Conservation (phyloP, 345 rosid genomes). For the Theobroma cacao region DNA sequence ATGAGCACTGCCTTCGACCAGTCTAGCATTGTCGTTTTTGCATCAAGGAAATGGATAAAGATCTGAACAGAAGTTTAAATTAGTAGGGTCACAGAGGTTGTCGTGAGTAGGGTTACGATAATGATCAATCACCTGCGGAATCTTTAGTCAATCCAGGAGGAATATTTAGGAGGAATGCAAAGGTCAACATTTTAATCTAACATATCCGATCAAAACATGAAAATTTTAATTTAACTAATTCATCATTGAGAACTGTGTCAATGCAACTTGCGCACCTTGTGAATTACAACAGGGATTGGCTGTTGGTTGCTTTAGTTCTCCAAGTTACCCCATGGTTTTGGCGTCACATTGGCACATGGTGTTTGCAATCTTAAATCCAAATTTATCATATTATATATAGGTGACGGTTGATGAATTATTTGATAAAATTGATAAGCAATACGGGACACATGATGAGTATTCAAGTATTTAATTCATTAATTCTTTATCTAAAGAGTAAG, state of each 20-base stretch:
- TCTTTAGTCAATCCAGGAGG: constrained; percentile 4
- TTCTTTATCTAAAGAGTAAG: no score
- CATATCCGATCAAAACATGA: neutral
- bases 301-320: neutral
- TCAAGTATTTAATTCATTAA: no score
- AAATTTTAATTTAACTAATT: neutral
- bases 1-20: no score
- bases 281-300: neutral
- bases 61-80: neutral
- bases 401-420: neutral
- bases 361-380: neutral
- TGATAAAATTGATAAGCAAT: neutral
- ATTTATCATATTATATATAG: neutral
- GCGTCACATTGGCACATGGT: constrained; percentile 1
- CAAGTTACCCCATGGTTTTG: neutral
- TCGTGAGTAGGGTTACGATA: neutral
- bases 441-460: no score
- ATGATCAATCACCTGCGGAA: neutral
- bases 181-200: neutral
- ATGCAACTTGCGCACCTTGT: neutral
- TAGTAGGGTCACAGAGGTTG: neutral
- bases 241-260: neutral
- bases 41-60: neutral
- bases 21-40: neutral
- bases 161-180: constrained; percentile 14